phyloP scores from a whole-genome alignment of 73 alveolate genomes.

The Symbiodinium pilosum region DNA sequence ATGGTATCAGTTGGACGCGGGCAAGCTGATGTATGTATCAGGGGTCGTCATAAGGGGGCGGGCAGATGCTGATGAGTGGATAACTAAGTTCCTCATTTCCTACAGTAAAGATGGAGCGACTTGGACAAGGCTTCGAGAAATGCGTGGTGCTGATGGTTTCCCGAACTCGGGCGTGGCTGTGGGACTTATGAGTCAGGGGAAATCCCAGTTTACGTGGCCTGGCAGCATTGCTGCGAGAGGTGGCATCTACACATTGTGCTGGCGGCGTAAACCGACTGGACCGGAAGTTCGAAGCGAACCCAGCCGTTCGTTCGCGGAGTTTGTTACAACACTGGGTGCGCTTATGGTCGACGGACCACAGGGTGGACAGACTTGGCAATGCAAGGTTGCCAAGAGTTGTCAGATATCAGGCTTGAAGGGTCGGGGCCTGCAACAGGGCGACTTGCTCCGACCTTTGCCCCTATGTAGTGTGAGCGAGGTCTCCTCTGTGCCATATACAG shows the following conservation, averaged over 20 bases:
- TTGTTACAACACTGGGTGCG: not conserved
- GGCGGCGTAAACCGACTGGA: not conserved
- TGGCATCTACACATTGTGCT: not conserved
- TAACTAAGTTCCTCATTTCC: not conserved
- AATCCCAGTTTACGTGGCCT: not conserved
- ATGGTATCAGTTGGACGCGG: slow-evolving; percentile 10
- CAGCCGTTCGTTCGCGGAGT: not conserved
- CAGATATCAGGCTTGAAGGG: not conserved
- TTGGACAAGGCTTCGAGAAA: slow-evolving; percentile 5
- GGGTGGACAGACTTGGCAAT: not conserved
- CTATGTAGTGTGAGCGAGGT: not conserved
- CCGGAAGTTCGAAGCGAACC: not conserved
- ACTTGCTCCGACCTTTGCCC: not conserved
- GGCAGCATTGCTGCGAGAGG: not conserved
- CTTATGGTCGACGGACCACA: not conserved
- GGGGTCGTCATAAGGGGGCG: not conserved
- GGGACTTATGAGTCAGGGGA: not conserved
- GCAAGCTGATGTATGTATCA: not conserved
- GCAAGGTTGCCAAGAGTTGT: slow-evolving; percentile 5
- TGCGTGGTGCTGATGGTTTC: slow-evolving; percentile 16
- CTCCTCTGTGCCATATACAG: not conserved
- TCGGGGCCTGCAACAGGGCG: not conserved
- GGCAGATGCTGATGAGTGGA: slow-evolving; percentile 13
- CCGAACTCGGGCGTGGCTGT: slow-evolving; percentile 7
- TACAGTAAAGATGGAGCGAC: not conserved